Base-by-base conservation (phyloP, 495 filamentous ascomycete species). In the Hypoxylon lienhwacheense region DNA sequence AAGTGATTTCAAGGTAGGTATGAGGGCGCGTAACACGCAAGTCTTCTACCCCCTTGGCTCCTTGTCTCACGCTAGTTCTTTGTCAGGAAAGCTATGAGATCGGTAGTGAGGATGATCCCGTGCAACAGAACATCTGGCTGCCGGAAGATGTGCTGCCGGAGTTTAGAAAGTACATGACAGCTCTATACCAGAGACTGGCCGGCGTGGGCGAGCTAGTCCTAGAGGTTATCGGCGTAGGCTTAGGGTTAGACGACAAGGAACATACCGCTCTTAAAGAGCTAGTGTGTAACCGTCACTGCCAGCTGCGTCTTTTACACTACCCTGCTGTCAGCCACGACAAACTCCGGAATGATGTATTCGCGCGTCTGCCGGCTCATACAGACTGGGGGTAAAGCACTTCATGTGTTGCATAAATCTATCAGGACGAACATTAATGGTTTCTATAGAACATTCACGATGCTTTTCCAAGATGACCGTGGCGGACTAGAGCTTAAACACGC, bases 91-190 rank as follows among this genome's bases (percentile, higher is more conserved):
- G 76, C 49, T 88, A 81, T 53, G 85, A 87, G 36, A 82, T 82
- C 44, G 85, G 85, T 5, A 84, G 79, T 56, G 76, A 83, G 21
- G 47, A 75, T 0, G 78, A 87, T 46, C 48, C 63, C 7, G 59
- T 66, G 7, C 80, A 85, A 45, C 77, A 79, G 6, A 89, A 88
- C 45, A 80, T 86, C 53, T 88, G 84, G 84, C 67, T 83, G 2
- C 80, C 81, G 1, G 78, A 85, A 12, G 64, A 74, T 7, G 61
- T 66, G 1, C 71, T 89, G 1, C 81, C 82, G 0, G 78, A 75
- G 4, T 86, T 87, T 58, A 70, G 75, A 10, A 51, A 43, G 5
- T 84, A 82, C 52, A 79, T 81, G 76, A 73, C 46, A 2, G 50
- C 61, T 17, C 78, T 84, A 60, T 84, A 83, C 66, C 73, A 73